Base-by-base conservation (phyloP, 352 stramenopile genomes). In the Globisporangium takayamanum region DNA sequence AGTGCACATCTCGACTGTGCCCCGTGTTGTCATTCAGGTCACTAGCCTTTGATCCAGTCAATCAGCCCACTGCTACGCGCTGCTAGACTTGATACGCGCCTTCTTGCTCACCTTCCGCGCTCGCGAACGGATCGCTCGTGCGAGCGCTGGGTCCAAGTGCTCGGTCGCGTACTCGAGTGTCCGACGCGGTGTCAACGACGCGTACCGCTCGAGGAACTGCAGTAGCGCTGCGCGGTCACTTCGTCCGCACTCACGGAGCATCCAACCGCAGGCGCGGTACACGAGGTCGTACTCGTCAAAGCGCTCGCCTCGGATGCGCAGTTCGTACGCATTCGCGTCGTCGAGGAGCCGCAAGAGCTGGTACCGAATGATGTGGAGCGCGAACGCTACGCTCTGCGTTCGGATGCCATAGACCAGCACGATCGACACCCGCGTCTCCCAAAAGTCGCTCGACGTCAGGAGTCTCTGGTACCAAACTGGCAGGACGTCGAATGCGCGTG, bases 91-190 rank as follows among this genome's bases (percentile, higher is more conserved):
- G 33, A 12, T 39, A 10, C 46, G 46, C 20, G 20, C 46, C 18
- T 14, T 16, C 10, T 30, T 50, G 20, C 20, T 16, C 46, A 25
- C 12, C 20, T 33, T 25, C 7, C 46, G 8, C 3, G 25, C 57
- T 6, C 39, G 57, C 2, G 57, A 53, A 4, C 59, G 22, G 10
- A 64, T 52, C 20, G 46, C 51, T 51, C 63, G 62, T 16, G 50
- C 63, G 3, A 63, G 47, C 5, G 42, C 22, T 15, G 42, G 26
- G 20, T 52, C 39, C 28, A 69, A 33, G 50, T 69, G 63, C 53
- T 69, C 58, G n/a, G 63, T 69, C 18, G 63, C 63, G 26, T 69
- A 69, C 33, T 61, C 45, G 48, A 69, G 25, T 20, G 63, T 67
- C n/a, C 58, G 66, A 6, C 56, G 60, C 10, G 51, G 41, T 18